Base-by-base conservation (phyloP, 257 asterid species). In the Pogostemon cablin region DNA sequence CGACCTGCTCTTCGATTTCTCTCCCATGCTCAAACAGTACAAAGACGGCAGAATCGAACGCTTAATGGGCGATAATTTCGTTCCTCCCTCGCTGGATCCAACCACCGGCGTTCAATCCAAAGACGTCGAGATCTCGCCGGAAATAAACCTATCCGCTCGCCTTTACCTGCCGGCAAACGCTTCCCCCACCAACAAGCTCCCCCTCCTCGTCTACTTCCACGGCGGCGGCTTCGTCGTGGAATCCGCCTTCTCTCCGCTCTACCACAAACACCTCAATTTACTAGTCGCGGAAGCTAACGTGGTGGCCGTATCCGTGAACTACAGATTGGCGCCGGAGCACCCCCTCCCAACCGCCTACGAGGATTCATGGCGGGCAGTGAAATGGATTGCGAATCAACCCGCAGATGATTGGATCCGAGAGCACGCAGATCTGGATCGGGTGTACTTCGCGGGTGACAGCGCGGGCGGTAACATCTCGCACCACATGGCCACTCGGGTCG, bases 371-470 rank as follows among this genome's bases (percentile, higher is more conserved):
- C 20, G 9, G 7, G 78, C 75, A 0, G 71, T 78, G 37, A 69
- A 76, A 42, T 82, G 86, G 86, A 44, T 68, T 3, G 60, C 74
- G 0, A 73, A 74, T 2, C 53, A 63, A 4, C 73, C 78, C 0
- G 49, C 39, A 2, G 91, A 83, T 15, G 76, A 46, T 12, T 87
- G 92, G 92, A 72, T 90, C 0, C 75, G 38, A 4, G 80, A 81
- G 0, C 69, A 71, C 56, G 92, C 82, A 0, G 92, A 90, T 78
- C 67, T 80, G 6, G 46, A 68, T 3, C 85, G 82, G 0, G 80
- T 90, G 2, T 87, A 42, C 15, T 38, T 87, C 2, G 88, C 83
- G 0, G 96, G 96, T 3, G 96, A 90, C 41, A 87, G 96, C 48
- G 88, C 95, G 1, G 96, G 95, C 0, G 95, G 61, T 1, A 90